phyloP scores from a whole-genome alignment of 805 yeast genomes.

The Candida endomychidarum region DNA sequence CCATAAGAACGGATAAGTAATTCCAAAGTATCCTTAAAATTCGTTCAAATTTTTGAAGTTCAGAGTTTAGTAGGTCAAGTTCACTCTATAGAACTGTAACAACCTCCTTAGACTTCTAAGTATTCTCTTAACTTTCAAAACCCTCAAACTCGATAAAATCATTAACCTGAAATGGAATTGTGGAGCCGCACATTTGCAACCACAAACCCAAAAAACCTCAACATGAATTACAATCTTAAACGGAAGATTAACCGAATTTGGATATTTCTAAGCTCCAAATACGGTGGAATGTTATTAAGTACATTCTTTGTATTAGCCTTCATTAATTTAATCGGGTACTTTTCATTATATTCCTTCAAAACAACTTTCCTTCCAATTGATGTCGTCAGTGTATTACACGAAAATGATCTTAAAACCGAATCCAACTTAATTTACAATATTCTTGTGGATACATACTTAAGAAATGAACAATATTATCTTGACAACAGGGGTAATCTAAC shows the following conservation, averaged over 20 bases:
- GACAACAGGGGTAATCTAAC: conserved; percentile 16
- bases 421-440: not conserved
- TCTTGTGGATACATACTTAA: conserved; percentile 19
- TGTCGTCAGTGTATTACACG: conserved; percentile 10
- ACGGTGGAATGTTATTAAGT: not conserved
- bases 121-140: too few relatives aligned
- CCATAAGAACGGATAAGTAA: too few relatives aligned
- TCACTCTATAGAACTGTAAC: too few relatives aligned
- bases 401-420: not conserved
- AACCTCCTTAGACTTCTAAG: too few relatives aligned
- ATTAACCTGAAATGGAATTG: too few relatives aligned
- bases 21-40: too few relatives aligned
- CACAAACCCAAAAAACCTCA: conserved; percentile 1
- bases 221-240: too few relatives aligned
- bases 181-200: conserved; percentile 2
- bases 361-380: conserved; percentile 19
- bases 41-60: too few relatives aligned
- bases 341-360: conserved; percentile 5
- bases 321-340: conserved; percentile 8
- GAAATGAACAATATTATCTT: conserved; percentile 21
- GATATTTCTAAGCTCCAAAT: not conserved
- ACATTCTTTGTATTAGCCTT: not conserved
- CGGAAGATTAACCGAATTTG: not conserved
- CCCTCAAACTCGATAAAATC: too few relatives aligned
- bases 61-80: too few relatives aligned